Evolutionary conservation across 2,329 filamentous ascomycete species (phyloP).

Genomic region (Grosmannia serpens): DNA sequence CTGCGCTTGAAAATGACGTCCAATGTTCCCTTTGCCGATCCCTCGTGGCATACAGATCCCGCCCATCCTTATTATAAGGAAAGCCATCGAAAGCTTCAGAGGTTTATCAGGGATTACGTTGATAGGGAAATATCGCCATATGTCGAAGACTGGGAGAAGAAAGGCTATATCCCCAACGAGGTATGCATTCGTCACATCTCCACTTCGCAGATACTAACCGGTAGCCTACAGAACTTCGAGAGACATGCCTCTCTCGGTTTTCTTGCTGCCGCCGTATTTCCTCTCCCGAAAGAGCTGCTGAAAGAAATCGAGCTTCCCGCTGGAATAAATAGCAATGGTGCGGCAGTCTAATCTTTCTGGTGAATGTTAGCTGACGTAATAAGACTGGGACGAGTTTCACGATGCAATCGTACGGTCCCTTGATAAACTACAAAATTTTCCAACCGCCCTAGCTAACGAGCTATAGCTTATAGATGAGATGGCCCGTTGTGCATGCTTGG

Average conservation of each 20-base stretch:
- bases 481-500: background rate
- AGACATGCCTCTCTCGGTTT: background rate
- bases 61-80: background rate
- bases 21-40: background rate
- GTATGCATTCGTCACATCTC: background rate
- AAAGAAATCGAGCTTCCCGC: background rate
- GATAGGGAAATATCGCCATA: background rate
- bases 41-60: background rate
- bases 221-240: background rate
- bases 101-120: background rate
- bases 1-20: background rate
- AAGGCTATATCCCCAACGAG: background rate
- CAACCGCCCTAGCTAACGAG: background rate
- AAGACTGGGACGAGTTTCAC: background rate
- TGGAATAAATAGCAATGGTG: background rate
- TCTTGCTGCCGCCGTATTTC: background rate
- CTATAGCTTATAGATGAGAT: background rate
- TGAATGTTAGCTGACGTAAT: background rate
- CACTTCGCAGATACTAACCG: background rate
- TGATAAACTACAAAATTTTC: background rate
- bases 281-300: background rate
- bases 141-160: background rate
- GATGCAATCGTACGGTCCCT: background rate
- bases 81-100: background rate
- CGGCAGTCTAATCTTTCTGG: background rate